Evolutionary conservation across 108 stramenopile species (phyloP).

Genomic region (Discostella stelligeroides): DNA sequence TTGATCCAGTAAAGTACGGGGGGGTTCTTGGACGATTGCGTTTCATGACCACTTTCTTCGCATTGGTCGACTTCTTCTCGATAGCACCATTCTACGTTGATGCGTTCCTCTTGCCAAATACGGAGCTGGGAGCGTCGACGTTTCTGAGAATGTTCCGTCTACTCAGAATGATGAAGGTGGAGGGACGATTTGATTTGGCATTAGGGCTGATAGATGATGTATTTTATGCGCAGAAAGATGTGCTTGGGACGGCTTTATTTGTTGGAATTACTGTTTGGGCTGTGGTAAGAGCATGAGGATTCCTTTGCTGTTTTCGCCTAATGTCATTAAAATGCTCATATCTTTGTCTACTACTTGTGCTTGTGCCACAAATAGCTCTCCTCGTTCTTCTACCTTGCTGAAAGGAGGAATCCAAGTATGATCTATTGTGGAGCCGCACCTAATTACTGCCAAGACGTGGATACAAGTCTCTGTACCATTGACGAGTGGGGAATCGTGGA

Average conservation of each 20-base stretch:
- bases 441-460: constrained; percentile 56
- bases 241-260: constrained; percentile 79
- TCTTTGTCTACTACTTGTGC: not conserved
- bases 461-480: constrained; percentile 63
- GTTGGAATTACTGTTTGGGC: constrained; percentile 89
- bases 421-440: constrained; percentile 78
- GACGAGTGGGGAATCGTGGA: constrained; percentile 75
- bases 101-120: constrained; percentile 65
- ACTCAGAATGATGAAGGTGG: constrained; percentile 88
- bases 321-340: not conserved
- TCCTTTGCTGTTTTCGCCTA: not conserved
- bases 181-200: constrained; percentile 81
- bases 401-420: constrained; percentile 76
- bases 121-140: constrained; percentile 66
- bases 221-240: constrained; percentile 67
- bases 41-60: constrained; percentile 67
- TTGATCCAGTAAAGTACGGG: constrained; percentile 46
- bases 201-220: constrained; percentile 85
- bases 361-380: constrained; percentile 23
- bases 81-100: constrained; percentile 91
- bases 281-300: constrained; percentile 29
- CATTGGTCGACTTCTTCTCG: constrained; percentile 82
- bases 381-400: constrained; percentile 83
- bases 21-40: constrained; percentile 48
- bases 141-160: constrained; percentile 92